Base-by-base conservation (phyloP, 192 early-diverging fungal species). In the Umbelopsis sp. region DNA sequence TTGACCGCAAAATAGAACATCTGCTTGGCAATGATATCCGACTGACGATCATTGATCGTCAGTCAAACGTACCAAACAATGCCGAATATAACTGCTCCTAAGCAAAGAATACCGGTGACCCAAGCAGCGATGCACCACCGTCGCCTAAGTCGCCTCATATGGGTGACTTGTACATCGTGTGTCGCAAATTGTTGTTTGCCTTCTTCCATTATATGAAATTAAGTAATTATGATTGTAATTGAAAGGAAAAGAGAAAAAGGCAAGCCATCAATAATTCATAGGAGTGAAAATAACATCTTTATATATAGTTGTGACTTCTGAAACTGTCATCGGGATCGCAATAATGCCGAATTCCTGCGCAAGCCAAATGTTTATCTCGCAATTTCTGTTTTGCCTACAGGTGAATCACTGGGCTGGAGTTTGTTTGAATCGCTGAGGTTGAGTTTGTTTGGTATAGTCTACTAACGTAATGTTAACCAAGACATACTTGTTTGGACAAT, bases 311-410 rank as follows among this genome's bases (percentile, higher is more conserved):
- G 55, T 61, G 55, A 61, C 55, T 25, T 30, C 33, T 22, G 25
- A 61, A 61, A 49, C 48, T 41, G 37, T 21, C 55, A 61, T 61
- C 55, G 30, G 55, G 33, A 61, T 18, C 55, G 16, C 18, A 61
- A 61, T 22, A 35, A 6, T 3, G 15, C 4, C 30, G 27, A 16
- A 35, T 18, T 12, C 6, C 4, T 11, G 21, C 13, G 2, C 4
- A 27, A 52, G 25, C 21, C 18, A 25, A 35, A 33, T 25, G 55
- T 30, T 22, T 18, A 27, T 61, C 30, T 25, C 33, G 18, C 30
- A 3, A 35, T 61, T 25, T 15, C 30, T 35, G 48, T 49, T 49
- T 21, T 49, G 4, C 15, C 15, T 10, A 21, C 18, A 16, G 13
- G 51, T 53, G 10, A 9, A 41, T 41, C 10, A 41, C 27, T 30